These are phyloP conservation scores for Symbiodinium pilosum DNA, from an alignment of 73 alveolate genomes.

Conservation along the genomic window DNA sequence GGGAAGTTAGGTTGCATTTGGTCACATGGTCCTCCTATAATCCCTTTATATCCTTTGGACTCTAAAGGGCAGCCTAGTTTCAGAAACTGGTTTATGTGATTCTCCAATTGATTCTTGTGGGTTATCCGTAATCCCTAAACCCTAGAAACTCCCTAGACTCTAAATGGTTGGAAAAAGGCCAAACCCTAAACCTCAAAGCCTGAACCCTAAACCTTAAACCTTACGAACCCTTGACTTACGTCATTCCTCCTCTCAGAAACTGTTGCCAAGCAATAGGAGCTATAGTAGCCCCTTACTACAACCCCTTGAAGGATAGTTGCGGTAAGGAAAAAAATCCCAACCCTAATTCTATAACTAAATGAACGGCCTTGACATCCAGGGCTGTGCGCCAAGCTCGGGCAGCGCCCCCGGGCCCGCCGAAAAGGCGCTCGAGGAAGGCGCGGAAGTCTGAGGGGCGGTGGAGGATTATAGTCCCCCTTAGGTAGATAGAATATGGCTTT, in stretches of 20 bases:
- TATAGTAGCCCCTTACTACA: too few species aligned
- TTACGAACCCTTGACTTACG: too few species aligned
- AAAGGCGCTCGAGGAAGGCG: slow-evolving; percentile 20
- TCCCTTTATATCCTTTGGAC: too few species aligned
- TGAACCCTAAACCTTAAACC: neutral
- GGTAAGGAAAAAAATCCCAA: neutral
- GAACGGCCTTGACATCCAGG: slow-evolving; percentile 56
- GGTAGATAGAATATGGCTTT: too few species aligned
- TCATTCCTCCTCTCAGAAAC: too few species aligned
- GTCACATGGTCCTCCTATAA: neutral
- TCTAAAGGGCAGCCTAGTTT: too few species aligned
- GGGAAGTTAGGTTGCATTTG: neutral
- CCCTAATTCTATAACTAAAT: too few species aligned
- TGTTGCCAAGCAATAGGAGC: too few species aligned
- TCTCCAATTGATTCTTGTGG: too few species aligned
- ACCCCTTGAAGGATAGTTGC: neutral
- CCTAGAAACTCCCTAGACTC: neutral
- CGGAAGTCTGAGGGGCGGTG: slow-evolving; percentile 69
- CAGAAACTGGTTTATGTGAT: too few species aligned
- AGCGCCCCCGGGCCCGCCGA: slow-evolving; percentile 87
- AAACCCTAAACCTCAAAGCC: neutral
- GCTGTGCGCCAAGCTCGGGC: slow-evolving; percentile 92
- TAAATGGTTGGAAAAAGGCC: neutral
- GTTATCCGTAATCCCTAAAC: too few species aligned
- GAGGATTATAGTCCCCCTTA: too few species aligned